A percentile compares a stretch with the other conserved stretches of the same genome.
phyloP scores from a whole-genome alignment of 1,139 yeast species.

The Kodamaea fungicola region DNA sequence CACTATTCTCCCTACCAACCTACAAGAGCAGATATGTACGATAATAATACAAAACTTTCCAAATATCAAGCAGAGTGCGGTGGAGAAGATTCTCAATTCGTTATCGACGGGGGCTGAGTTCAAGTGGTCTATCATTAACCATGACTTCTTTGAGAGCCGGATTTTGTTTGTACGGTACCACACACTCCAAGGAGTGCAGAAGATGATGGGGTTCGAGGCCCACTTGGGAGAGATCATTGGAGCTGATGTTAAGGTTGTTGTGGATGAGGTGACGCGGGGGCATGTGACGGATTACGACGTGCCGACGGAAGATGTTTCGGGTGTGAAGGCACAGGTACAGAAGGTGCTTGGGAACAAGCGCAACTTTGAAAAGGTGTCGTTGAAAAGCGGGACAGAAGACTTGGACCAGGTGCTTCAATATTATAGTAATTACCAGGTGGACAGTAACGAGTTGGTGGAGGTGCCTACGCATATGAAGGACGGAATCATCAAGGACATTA shows the following conservation, averaged over 20 bases:
- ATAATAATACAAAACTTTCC: constrained; percentile 36
- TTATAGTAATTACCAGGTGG: constrained; percentile 50
- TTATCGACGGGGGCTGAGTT: constrained; percentile 11
- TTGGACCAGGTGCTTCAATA: constrained; percentile 34
- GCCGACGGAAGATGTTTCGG: too few relatives aligned
- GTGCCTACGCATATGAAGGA: constrained; percentile 59
- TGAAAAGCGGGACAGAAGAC: constrained; percentile 30
- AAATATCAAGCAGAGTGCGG: constrained; percentile 20
- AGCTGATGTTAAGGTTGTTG: too few relatives aligned
- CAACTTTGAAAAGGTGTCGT: constrained; percentile 17
- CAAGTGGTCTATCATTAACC: constrained; percentile 27
- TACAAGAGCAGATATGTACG: constrained; percentile 37
- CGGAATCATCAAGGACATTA: constrained; percentile 55
- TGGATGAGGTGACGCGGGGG: too few relatives aligned
- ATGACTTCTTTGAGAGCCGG: constrained; percentile 24
- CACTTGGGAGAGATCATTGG: constrained; percentile 1
- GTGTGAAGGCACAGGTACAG: constrained; percentile 6
- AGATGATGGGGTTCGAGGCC: constrained; percentile 11
- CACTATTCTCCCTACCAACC: constrained; percentile 26
- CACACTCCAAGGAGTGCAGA: constrained; percentile 12
- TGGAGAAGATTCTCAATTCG: constrained; percentile 27
- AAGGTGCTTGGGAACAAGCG: constrained; percentile 18
- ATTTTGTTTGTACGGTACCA: constrained; percentile 26
- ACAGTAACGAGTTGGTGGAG: constrained; percentile 57
- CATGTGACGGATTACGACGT: too few relatives aligned